Base-by-base conservation (phyloP, 441 rosid genomes). In the Omphalea diandra region DNA sequence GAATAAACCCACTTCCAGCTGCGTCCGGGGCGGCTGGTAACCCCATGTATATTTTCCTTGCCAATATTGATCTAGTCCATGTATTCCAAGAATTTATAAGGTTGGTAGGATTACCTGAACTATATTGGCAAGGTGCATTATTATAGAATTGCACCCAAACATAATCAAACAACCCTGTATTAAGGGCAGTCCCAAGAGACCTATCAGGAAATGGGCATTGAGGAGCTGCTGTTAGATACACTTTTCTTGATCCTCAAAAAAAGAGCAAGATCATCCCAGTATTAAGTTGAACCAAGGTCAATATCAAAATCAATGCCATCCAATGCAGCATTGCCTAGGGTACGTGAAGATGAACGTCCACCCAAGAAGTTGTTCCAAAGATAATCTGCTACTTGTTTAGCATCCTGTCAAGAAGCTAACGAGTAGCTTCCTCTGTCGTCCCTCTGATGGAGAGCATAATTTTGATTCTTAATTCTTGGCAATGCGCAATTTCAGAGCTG, bases 121-220 rank as follows among this genome's bases (percentile, higher is more conserved):
- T 7, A 67, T 86, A 89, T 63, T 83, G 79, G 67, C 95, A 89
- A 0, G 72, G 80, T 3, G 74, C 76, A 29, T 89, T 87, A 71
- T 90, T 86, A 72, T 90, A 87, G 69, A 90, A 90, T 46, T 86
- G 87, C 22, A 87, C 82, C 88, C 90, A 89, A 9, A 89, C 89
- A 57, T 80, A 86, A 65, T 86, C 83, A 58, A 87, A 89, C 1
- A 83, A 75, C 4, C 72, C 84, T 0, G 88, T 82, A 5, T 68
- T 32, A 6, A 87, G 76, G 0, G 89, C 87, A 29, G 46, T 44
- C 47, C n/a, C 84, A 24, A 85, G 40, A 40, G 44, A 58, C 33
- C 75, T 72, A 31, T 87, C 91, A 0, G 94, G 90, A 67, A 75
- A 81, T 3, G 87, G 89, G 61, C 92, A 86, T 22, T 86, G 90